Evolutionary conservation across 495 filamentous ascomycete species (phyloP), one percentile per base, ranked within the genome.

Genomic region (Tuber borchii): DNA sequence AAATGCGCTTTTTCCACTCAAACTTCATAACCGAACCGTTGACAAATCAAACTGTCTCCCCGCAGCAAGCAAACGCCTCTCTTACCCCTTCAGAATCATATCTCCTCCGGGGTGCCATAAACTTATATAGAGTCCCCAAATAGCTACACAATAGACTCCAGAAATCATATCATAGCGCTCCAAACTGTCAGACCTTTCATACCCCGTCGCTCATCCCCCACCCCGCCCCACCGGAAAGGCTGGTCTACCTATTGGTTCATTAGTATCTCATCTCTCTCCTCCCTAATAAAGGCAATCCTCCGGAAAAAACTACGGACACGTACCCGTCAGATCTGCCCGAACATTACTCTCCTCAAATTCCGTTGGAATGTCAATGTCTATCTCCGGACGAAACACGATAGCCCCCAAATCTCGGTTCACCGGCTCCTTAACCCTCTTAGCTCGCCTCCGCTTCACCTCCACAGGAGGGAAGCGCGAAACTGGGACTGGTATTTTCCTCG

Each of bases 311-410:
- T 31, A 34, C 56, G 26, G 26, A 65, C 17, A 65, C 56, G 26
- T 10, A 65, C 56, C 26, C 26, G 56, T 65, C 26, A 65, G 26
- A 65, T 65, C 56, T 17, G 56, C 26, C 56, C 56, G 56, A 34
- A 65, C 56, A 7, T 65, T 65, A 65, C 56, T 65, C 56, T 65
- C 56, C 16, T 65, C 56, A 65, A 65, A 65, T 34, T 65, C 56
- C 4, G 56, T 65, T 31, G 56, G 56, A 16, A 65, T 65, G 31
- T 65, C 56, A 34, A 14, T 4, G 56, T 65, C 56, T 65, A 34
- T 34, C 26, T 17, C 56, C 26, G 56, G 2, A 26, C 14, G 26
- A 65, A 65, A 65, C 26, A 31, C 3, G 14, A 65, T 19, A 17
- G 1, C 26, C 56, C 56, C 31, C 56, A 16, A 65, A 34, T 65